A percentile compares a stretch with the other conserved stretches of the same genome.
Evolutionary conservation across 352 stramenopile species (phyloP).

Genomic region (Pythium sukuiense): DNA sequence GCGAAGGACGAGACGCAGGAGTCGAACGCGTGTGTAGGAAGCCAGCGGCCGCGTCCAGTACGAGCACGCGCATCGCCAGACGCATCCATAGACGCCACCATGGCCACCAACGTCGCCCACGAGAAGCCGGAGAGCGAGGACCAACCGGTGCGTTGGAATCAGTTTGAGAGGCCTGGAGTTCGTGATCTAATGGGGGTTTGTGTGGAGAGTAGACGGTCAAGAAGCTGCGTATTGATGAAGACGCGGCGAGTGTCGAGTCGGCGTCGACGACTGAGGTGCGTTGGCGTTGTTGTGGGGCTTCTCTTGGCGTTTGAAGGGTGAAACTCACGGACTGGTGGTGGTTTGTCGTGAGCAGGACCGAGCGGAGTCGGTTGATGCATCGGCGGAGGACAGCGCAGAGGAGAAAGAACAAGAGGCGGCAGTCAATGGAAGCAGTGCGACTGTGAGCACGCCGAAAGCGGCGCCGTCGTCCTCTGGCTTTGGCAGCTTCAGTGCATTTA

Average conservation of each 20-base stretch:
- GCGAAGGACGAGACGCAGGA: conserved; percentile 13
- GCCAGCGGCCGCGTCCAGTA: not conserved
- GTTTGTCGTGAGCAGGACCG: conserved; percentile 19
- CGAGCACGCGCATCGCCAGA: not conserved
- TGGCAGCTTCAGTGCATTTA: conserved; percentile 55
- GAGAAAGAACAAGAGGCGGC: conserved; percentile 19
- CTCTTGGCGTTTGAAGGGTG: not conserved
- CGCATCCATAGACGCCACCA: conserved; percentile 16
- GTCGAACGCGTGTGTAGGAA: conserved; percentile 3
- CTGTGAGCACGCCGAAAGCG: conserved; percentile 17
- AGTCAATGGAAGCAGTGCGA: conserved; percentile 11
- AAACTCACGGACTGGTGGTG: not conserved
- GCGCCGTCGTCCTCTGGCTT: conserved; percentile 44
- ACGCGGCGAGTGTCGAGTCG: conserved; percentile 28
- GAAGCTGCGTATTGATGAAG: conserved; percentile 35
- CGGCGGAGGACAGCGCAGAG: conserved; percentile 21
- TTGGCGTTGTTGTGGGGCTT: not conserved
- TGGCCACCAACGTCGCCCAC: conserved; percentile 74
- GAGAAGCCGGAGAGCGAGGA: conserved; percentile 74
- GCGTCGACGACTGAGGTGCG: conserved; percentile 24
- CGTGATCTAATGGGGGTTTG: not conserved
- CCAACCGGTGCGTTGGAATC: conserved; percentile 42
- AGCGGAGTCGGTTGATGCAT: conserved; percentile 18
- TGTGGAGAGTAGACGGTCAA: conserved; percentile 23
- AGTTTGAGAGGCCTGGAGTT: not conserved